These are phyloP conservation scores for Mortierella sp. DNA, from an alignment of 371 early-diverging fungal species.

Conservation along the genomic window DNA sequence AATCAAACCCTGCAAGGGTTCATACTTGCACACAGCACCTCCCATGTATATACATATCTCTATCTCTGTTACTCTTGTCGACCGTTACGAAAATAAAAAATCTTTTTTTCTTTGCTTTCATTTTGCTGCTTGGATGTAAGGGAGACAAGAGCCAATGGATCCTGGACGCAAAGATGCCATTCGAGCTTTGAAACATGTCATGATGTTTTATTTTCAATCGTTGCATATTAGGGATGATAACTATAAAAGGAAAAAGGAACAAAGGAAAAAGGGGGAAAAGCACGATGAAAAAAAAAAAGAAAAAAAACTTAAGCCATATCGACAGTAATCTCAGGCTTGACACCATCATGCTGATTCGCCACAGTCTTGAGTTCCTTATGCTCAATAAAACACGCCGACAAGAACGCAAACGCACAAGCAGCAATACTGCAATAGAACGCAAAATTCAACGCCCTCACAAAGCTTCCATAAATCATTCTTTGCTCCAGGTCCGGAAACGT, in stretches of 20 bases:
- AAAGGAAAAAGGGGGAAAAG: too few relatives aligned
- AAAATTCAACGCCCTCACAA: constrained; percentile 31
- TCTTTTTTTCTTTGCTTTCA: background rate
- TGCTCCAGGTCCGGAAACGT: background rate
- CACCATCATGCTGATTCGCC: constrained; percentile 18
- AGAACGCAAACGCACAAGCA: constrained; percentile 29
- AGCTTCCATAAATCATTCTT: constrained; percentile 22
- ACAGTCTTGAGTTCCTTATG: constrained; percentile 53
- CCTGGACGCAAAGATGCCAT: background rate
- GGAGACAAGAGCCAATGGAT: too few relatives aligned
- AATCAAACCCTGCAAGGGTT: too few relatives aligned
- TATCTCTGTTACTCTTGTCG: background rate
- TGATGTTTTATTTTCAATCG: background rate
- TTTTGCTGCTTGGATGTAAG: too few relatives aligned
- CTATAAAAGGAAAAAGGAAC: background rate
- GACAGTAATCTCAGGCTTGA: constrained; percentile 27
- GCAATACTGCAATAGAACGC: constrained; percentile 39
- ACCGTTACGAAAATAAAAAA: background rate
- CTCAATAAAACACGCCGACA: constrained; percentile 40
- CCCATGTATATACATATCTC: background rate
- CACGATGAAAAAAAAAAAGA: background rate
- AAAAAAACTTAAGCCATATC: constrained; percentile 26
- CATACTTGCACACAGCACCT: background rate
- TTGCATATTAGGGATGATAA: background rate
- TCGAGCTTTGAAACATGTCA: background rate